A percentile compares a stretch with the other conserved stretches of the same genome.
phyloP scores from a whole-genome alignment of 208 protist genomes.

The Crithidia bombi region DNA sequence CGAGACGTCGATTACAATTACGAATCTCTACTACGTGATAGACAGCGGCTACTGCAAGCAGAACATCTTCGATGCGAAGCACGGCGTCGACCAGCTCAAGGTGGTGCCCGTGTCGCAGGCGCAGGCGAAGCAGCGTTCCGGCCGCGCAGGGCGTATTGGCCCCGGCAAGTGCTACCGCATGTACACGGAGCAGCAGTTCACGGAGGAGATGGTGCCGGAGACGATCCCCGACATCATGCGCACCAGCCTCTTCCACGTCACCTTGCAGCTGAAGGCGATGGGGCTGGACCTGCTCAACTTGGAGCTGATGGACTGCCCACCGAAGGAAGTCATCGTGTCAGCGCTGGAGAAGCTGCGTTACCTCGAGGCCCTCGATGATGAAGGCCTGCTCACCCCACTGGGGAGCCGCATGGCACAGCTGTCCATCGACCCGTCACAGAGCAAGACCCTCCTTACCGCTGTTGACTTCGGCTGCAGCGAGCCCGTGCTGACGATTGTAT shows the following conservation, averaged over 20 bases:
- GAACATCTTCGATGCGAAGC: constrained; percentile 97
- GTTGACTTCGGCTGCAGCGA: constrained; percentile 97
- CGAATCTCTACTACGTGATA: constrained; percentile 98
- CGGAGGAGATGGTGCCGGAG: constrained; percentile 94
- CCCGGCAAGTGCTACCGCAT: constrained; percentile 98
- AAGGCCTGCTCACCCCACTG: constrained; percentile 97
- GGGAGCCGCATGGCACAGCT: constrained; percentile 99
- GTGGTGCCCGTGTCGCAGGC: constrained; percentile 98
- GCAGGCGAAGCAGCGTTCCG: constrained; percentile 96
- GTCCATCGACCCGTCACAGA: constrained; percentile 98
- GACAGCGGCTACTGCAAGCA: constrained; percentile 98
- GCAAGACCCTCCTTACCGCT: constrained; percentile 97
- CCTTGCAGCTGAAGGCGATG: constrained; percentile 98
- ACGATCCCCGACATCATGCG: constrained; percentile 98
- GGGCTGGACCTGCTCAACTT: constrained; percentile 97
- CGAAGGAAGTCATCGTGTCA: constrained; percentile 92
- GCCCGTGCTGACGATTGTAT: constrained; percentile 98
- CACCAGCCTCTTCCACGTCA: constrained; percentile 97
- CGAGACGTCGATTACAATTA: constrained; percentile 99
- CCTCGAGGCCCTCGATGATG: constrained; percentile 98
- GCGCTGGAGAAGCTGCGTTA: constrained; percentile 98
- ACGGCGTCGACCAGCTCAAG: constrained; percentile 97
- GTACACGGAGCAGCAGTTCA: constrained; percentile 97
- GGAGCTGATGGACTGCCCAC: constrained; percentile 98
- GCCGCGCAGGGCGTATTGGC: constrained; percentile 95